Evolutionary conservation across 2,329 filamentous ascomycete genomes (phyloP).

Genomic region (Aaosphaeria pasadenensis): DNA sequence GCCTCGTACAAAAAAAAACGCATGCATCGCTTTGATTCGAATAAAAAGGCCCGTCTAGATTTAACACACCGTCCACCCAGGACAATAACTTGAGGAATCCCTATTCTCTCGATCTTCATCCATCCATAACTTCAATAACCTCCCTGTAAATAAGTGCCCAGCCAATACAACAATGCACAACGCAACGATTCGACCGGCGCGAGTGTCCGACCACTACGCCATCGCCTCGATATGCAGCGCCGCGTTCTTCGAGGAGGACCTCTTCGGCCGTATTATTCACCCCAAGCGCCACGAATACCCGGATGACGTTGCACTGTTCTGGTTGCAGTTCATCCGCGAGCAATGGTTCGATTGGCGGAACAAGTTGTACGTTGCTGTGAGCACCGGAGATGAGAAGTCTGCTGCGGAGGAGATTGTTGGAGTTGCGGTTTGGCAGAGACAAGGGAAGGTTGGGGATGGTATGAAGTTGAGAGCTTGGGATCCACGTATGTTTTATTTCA

Average conservation of each 20-base stretch:
- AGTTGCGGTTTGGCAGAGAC: constrained; percentile 18
- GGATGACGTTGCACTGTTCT: constrained; percentile 20
- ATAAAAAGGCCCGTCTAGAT: no score
- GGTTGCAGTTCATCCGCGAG: constrained; percentile 14
- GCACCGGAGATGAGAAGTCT: not conserved
- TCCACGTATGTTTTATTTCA: constrained; percentile 6
- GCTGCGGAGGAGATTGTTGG: constrained; percentile 13
- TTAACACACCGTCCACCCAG: no score
- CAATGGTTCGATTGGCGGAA: constrained; percentile 12
- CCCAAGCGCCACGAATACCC: constrained; percentile 22
- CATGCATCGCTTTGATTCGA: no score
- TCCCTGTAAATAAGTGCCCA: no score
- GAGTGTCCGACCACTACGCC: constrained; percentile 5
- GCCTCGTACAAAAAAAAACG: no score
- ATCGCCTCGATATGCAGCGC: constrained; percentile 16
- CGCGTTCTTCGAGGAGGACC: constrained; percentile 29
- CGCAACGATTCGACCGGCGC: constrained; percentile 5
- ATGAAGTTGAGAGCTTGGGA: constrained; percentile 5
- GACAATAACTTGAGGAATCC: no score
- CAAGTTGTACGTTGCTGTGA: constrained; percentile 10
- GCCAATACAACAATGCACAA: no score
- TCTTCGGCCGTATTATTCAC: constrained; percentile 25
- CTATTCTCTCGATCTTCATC: no score
- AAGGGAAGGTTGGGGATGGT: constrained; percentile 14
- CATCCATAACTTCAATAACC: no score